Conservation (phyloP, 257 asterid species). For the Solanum ossicruentum region DNA sequence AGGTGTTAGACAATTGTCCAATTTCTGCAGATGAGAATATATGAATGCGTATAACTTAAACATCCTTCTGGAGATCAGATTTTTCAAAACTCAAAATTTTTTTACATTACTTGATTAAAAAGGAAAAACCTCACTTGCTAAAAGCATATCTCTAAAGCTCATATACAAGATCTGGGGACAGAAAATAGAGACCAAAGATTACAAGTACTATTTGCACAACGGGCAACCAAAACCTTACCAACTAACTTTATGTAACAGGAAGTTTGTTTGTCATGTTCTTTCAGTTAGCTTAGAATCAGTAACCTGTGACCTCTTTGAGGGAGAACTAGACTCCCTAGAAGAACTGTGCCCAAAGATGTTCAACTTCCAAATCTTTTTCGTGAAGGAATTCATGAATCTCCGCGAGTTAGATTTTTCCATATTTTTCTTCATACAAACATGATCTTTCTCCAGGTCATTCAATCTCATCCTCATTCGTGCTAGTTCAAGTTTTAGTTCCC, state of each 20-base stretch:
- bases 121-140: neutral
- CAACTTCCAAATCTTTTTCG: slow-evolving; percentile 59
- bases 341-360: slow-evolving; percentile 56
- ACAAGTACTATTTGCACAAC: slow-evolving; percentile 2
- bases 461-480: slow-evolving; percentile 86
- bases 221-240: neutral
- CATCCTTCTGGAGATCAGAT: neutral
- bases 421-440: slow-evolving; percentile 85
- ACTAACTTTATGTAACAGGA: slow-evolving; percentile 19
- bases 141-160: slow-evolving; percentile 15
- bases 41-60: neutral
- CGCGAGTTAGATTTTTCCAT: slow-evolving; percentile 64
- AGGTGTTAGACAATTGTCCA: neutral
- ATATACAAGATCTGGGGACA: slow-evolving; percentile 23
- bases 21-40: neutral
- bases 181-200: neutral
- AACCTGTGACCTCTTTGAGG: slow-evolving; percentile 63
- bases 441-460: slow-evolving; percentile 90
- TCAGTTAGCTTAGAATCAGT: slow-evolving; percentile 66
- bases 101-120: neutral
- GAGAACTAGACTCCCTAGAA: slow-evolving; percentile 69
- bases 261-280: slow-evolving; percentile 20
- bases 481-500: slow-evolving; percentile 85
- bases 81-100: neutral
- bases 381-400: slow-evolving; percentile 63